Percentiles rank a stretch among this genome's conserved stretches.
phyloP scores from a whole-genome alignment of 805 yeast genomes.

The Candida multigemmis region DNA sequence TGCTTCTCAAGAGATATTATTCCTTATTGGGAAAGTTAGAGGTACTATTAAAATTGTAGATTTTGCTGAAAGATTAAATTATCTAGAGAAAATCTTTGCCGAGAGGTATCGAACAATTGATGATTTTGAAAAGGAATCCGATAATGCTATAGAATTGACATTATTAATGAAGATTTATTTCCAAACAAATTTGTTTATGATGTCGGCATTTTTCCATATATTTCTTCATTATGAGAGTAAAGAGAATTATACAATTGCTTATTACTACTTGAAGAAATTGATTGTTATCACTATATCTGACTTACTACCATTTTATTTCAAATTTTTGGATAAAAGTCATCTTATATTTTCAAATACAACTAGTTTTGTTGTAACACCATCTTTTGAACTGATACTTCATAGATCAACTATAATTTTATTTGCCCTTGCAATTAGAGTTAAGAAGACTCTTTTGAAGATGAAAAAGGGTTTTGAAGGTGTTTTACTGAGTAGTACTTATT shows the following conservation, averaged over 20 bases:
- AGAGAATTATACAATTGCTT: conserved; percentile 16
- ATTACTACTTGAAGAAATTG: conserved; percentile 22
- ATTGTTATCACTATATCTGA: conserved; percentile 15
- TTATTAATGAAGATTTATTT: conserved; percentile 20
- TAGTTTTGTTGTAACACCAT: conserved; percentile 34
- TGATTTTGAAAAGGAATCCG: too few relatives aligned
- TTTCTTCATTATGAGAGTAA: conserved; percentile 29
- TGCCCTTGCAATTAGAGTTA: conserved; percentile 14
- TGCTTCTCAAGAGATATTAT: conserved; percentile 17
- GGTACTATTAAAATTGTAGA: conserved; percentile 8
- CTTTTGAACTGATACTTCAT: conserved; percentile 16
- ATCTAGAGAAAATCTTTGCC: conserved; percentile 25
- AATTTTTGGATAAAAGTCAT: conserved; percentile 19
- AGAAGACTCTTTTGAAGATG: conserved; percentile 12
- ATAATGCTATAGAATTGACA: too few relatives aligned
- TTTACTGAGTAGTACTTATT: too few relatives aligned
- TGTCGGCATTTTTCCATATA: conserved; percentile 22
- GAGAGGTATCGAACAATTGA: conserved; percentile 18
- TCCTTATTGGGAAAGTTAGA: conserved; percentile 11
- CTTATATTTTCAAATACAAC: conserved; percentile 33
- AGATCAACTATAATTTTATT: conserved; percentile 17
- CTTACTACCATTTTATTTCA: conserved; percentile 19
- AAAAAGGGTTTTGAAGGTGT: too few relatives aligned
- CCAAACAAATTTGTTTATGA: conserved; percentile 15
- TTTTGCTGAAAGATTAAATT: conserved; percentile 13